A percentile compares a stretch with the other conserved stretches of the same genome.
These are phyloP conservation scores for Epichloe sibirici DNA, from an alignment of 2,329 filamentous ascomycete species.

Conservation along the genomic window DNA sequence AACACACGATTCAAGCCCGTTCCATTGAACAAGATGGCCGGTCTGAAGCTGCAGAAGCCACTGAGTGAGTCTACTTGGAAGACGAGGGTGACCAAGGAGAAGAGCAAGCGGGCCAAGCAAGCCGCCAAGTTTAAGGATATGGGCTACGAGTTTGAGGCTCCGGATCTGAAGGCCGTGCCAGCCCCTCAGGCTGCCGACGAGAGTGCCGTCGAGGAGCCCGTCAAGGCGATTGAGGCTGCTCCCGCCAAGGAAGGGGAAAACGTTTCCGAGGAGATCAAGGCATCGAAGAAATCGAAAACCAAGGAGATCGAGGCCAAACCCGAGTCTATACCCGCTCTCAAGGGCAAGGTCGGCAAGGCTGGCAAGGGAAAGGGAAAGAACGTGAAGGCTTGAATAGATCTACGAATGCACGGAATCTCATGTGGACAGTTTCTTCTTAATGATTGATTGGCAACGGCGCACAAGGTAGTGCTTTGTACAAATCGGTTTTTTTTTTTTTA, in stretches of 20 bases:
- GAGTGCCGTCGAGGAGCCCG: constrained; percentile 19
- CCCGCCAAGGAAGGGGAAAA: constrained; percentile 16
- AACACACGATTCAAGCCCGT: constrained; percentile 82
- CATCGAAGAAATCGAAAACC: constrained; percentile 10
- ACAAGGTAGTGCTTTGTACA: constrained; percentile 4
- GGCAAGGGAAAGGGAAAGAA: constrained; percentile 21
- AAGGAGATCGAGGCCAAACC: constrained; percentile 9
- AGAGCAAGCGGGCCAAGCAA: constrained; percentile 55
- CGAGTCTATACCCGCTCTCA: constrained; percentile 8
- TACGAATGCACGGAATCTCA: background rate
- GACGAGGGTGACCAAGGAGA: constrained; percentile 60
- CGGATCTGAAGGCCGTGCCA: constrained; percentile 49
- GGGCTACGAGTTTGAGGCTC: constrained; percentile 73
- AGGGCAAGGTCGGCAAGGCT: constrained; percentile 13
- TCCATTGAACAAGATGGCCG: constrained; percentile 79
- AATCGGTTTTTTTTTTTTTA: background rate
- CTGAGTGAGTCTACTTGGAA: constrained; percentile 68
- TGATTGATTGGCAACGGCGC: constrained; percentile 4
- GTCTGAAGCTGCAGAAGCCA: constrained; percentile 60
- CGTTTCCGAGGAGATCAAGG: constrained; percentile 11
- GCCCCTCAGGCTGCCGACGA: constrained; percentile 26
- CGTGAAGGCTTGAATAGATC: constrained; percentile 7
- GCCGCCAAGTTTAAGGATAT: constrained; percentile 64
- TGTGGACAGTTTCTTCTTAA: background rate
- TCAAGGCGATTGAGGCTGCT: constrained; percentile 24